phyloP scores from a whole-genome alignment of 2,329 filamentous ascomycete genomes.

The Diaporthe sp. region DNA sequence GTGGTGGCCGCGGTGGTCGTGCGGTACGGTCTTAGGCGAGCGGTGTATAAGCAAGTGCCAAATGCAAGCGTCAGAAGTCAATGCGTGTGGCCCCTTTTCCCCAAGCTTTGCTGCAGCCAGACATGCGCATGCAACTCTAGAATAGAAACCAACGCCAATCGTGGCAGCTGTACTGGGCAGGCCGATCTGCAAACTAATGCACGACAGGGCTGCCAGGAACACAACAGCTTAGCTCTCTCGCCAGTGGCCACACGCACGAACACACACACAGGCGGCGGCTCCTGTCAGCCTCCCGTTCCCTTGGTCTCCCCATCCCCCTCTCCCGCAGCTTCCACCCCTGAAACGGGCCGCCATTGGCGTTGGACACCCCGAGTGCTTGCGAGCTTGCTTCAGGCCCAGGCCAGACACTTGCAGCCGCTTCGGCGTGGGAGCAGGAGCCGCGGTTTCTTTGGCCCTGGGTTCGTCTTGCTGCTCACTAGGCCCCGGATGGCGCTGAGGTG shows the following conservation, averaged over 20 bases:
- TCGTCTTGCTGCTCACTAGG: neutral
- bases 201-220: slow-evolving; percentile 14
- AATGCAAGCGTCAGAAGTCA: slow-evolving; percentile 1
- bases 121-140: slow-evolving; percentile 7
- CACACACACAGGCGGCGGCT: neutral
- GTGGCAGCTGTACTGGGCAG: neutral
- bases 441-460: slow-evolving; percentile 18
- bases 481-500: neutral
- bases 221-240: neutral
- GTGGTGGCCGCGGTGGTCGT: neutral
- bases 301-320: neutral
- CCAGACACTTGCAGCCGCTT: slow-evolving; percentile 1
- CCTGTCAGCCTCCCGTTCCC: slow-evolving; percentile 22
- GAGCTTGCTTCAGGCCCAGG: slow-evolving; percentile 28
- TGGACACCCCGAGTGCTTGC: slow-evolving; percentile 6
- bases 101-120: slow-evolving; percentile 18
- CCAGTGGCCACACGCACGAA: neutral
- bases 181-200: slow-evolving; percentile 28
- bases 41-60: slow-evolving; percentile 19
- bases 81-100: slow-evolving; percentile 23
- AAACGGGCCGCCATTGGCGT: slow-evolving; percentile 28
- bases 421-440: neutral
- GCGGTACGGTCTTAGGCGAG: slow-evolving; percentile 15
- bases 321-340: slow-evolving; percentile 25
- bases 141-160: slow-evolving; percentile 25